A percentile compares a stretch with the other conserved stretches of the same genome.
These are phyloP conservation scores for Aleurites moluccanus DNA, from an alignment of 441 rosid genomes.

Conservation along the genomic window DNA sequence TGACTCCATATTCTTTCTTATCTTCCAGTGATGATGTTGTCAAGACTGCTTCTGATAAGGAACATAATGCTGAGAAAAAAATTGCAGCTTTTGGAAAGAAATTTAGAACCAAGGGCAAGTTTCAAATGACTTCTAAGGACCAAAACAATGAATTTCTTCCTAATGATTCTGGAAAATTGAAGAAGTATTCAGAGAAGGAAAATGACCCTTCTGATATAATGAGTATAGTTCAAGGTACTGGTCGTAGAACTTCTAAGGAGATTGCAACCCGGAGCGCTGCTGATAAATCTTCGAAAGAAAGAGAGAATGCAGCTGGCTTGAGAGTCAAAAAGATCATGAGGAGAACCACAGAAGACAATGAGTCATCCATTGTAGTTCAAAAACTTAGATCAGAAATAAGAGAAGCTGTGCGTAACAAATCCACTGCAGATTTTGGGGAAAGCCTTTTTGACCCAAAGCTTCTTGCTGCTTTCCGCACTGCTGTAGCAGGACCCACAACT, in stretches of 20 bases:
- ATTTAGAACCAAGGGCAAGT: constrained; percentile 46
- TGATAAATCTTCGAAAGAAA: constrained; percentile 48
- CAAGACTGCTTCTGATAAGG: constrained; percentile 43
- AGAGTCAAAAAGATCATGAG: constrained; percentile 95
- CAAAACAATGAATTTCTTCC: constrained; percentile 35
- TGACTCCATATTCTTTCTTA: constrained; percentile 11
- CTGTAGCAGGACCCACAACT: constrained; percentile 63
- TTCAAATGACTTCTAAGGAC: constrained; percentile 37
- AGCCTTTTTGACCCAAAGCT: constrained; percentile 87
- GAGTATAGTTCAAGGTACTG: constrained; percentile 68
- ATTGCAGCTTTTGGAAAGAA: constrained; percentile 38
- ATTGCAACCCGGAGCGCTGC: constrained; percentile 30
- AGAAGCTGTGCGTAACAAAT: constrained; percentile 76
- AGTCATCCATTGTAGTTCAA: constrained; percentile 71
- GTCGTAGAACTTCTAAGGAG: constrained; percentile 41
- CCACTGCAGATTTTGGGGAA: constrained; percentile 61
- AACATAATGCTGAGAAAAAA: constrained; percentile 38
- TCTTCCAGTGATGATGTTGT: constrained; percentile 36
- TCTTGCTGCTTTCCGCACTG: constrained; percentile 92
- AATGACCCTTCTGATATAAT: constrained; percentile 52
- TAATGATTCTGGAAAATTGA: constrained; percentile 36
- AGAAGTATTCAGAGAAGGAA: constrained; percentile 31
- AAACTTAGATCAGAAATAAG: constrained; percentile 88
- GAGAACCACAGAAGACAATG: constrained; percentile 61
- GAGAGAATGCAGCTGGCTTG: constrained; percentile 63